Evolutionary conservation across 1,284 basidiomycete species (phyloP).

Genomic region (Veloboletus limbatus): DNA sequence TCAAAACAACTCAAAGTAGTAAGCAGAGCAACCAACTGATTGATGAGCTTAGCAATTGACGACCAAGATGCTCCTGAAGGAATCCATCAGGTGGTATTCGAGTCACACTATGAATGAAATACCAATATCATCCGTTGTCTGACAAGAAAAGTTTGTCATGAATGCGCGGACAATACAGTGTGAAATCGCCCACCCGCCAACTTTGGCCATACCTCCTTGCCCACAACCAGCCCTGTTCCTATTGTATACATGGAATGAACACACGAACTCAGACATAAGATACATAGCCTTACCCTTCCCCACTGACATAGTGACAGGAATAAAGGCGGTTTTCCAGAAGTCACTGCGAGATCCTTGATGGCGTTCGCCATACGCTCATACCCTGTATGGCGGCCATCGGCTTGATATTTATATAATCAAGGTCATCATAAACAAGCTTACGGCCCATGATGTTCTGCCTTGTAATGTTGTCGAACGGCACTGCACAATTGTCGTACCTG

Average conservation of each 20-base stretch:
- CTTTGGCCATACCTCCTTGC: conserved; percentile 50
- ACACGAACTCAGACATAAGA: neutral
- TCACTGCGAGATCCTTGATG: conserved; percentile 42
- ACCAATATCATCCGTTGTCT: conserved; percentile 59
- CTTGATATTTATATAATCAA: neutral
- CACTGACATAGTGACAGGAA: conserved; percentile 56
- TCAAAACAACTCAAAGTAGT: neutral
- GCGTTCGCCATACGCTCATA: conserved; percentile 55
- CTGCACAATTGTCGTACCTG: conserved; percentile 60
- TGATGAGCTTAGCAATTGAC: conserved; percentile 39
- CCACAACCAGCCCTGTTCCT: conserved; percentile 63
- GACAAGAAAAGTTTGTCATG: conserved; percentile 1
- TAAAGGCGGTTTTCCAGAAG: conserved; percentile 44
- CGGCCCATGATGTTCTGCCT: conserved; percentile 55
- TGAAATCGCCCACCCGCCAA: conserved; percentile 48
- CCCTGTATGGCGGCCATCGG: conserved; percentile 29
- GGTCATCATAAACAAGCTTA: conserved; percentile 32
- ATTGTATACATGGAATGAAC: conserved; percentile 3
- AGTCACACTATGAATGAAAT: neutral
- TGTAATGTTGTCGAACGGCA: conserved; percentile 52
- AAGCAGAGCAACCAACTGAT: conserved; percentile 26
- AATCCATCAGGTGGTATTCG: conserved; percentile 4
- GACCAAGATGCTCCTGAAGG: conserved; percentile 33
- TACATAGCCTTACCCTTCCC: conserved; percentile 45
- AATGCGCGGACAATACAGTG: neutral